phyloP scores from a whole-genome alignment of 1,284 basidiomycete genomes.

The Sporisorium graminicola region DNA sequence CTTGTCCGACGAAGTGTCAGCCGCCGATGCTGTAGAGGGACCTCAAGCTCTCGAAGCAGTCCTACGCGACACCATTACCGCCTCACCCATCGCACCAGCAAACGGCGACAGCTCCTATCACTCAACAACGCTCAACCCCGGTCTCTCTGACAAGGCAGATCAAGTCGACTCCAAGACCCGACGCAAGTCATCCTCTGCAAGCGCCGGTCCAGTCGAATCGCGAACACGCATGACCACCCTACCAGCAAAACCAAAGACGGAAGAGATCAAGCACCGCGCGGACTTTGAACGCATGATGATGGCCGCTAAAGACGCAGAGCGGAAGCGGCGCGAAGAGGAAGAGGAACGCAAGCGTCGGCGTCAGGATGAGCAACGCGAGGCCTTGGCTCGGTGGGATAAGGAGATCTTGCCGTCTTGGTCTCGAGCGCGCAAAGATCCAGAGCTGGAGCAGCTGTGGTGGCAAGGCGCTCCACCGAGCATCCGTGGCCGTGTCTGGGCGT shows the following conservation, averaged over 20 bases:
- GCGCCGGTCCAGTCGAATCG: slow-evolving; percentile 71
- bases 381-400: slow-evolving; percentile 80
- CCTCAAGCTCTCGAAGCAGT: neutral
- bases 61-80: neutral
- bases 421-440: slow-evolving; percentile 77
- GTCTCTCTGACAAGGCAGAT: slow-evolving; percentile 51
- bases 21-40: slow-evolving; percentile 18
- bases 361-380: slow-evolving; percentile 74
- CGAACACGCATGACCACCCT: slow-evolving; percentile 79
- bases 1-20: slow-evolving; percentile 31
- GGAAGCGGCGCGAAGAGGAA: slow-evolving; percentile 50
- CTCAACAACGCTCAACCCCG: slow-evolving; percentile 7
- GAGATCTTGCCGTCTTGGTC: slow-evolving; percentile 87
- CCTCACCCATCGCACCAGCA: neutral
- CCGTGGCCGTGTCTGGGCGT: slow-evolving; percentile 86
- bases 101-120: neutral
- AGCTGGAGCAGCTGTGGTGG: slow-evolving; percentile 87
- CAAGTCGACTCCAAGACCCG: slow-evolving; percentile 23
- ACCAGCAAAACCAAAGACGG: slow-evolving; percentile 83
- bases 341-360: slow-evolving; percentile 37
- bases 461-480: slow-evolving; percentile 87
- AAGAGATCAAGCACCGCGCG: slow-evolving; percentile 85
- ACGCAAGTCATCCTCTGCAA: slow-evolving; percentile 40
- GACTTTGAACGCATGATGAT: slow-evolving; percentile 95
- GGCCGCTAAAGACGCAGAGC: slow-evolving; percentile 53